Percentiles rank a stretch among this genome's conserved stretches.
Conservation (phyloP, 208 protist genomes). For the Trypanosoma brucei region DNA sequence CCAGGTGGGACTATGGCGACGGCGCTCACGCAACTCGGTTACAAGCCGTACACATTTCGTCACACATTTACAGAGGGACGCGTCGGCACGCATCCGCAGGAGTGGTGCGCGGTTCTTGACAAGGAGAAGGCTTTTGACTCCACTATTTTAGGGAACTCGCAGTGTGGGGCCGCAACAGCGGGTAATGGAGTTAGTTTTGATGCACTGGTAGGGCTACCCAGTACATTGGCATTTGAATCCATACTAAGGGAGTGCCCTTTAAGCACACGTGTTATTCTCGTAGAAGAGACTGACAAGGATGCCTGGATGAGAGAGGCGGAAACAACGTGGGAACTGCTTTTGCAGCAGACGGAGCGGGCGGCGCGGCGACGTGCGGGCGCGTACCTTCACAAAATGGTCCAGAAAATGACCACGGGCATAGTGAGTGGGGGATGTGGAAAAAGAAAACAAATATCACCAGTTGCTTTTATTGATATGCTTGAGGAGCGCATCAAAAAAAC, state of each 20-base stretch:
- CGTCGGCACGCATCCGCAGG: constrained; percentile 65
- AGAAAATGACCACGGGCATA: constrained; percentile 43
- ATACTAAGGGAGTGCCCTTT: constrained; percentile 69
- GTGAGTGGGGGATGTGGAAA: constrained; percentile 21
- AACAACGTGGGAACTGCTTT: constrained; percentile 35
- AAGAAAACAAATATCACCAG: constrained; percentile 22
- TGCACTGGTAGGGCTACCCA: constrained; percentile 69
- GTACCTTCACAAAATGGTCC: constrained; percentile 50
- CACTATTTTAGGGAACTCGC: constrained; percentile 23
- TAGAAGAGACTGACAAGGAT: constrained; percentile 78
- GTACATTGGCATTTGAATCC: constrained; percentile 71
- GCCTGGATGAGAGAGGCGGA: constrained; percentile 64
- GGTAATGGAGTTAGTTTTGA: constrained; percentile 32
- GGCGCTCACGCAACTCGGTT: constrained; percentile 62
- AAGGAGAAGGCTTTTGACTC: constrained; percentile 64
- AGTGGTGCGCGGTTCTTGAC: constrained; percentile 71
- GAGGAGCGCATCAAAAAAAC: constrained; percentile 70
- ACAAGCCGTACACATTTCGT: constrained; percentile 72
- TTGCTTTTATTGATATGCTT: constrained; percentile 57
- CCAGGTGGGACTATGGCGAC: constrained; percentile 59
- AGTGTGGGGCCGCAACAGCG: background rate
- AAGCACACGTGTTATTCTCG: constrained; percentile 71
- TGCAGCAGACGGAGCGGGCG: constrained; percentile 31
- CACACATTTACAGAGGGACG: constrained; percentile 56
- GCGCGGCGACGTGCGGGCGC: constrained; percentile 16